These are phyloP conservation scores for Calophaca sinica DNA, from an alignment of 306 rosid species.

Conservation along the genomic window DNA sequence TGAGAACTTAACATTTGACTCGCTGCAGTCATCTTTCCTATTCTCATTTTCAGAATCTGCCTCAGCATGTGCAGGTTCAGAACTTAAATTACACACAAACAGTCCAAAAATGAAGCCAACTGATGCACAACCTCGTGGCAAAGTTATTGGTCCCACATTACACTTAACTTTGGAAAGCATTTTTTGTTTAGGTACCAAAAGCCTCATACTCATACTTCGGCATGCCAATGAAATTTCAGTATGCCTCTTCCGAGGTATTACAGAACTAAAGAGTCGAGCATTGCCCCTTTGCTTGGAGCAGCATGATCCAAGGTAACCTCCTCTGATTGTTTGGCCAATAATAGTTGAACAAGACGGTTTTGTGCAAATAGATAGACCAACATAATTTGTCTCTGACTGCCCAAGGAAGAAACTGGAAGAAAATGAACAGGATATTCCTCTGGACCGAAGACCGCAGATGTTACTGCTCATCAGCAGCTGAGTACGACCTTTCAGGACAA, in stretches of 20 bases:
- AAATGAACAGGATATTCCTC: conserved; percentile 54
- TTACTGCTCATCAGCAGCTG: conserved; percentile 71
- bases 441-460: conserved; percentile 58
- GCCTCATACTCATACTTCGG: conserved; percentile 64
- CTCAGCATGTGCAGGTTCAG: conserved; percentile 68
- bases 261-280: conserved; percentile 42
- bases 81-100: conserved; percentile 67
- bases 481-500: conserved; percentile 56
- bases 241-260: conserved; percentile 50
- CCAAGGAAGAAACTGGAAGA: conserved; percentile 51
- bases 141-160: conserved; percentile 56
- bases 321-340: conserved; percentile 57
- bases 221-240: conserved; percentile 62
- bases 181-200: conserved; percentile 62
- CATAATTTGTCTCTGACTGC: conserved; percentile 52
- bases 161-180: conserved; percentile 60
- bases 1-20: conserved; percentile 55
- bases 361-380: conserved; percentile 52
- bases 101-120: conserved; percentile 74
- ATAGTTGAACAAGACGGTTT: conserved; percentile 50
- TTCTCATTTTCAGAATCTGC: conserved; percentile 50
- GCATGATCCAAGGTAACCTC: conserved; percentile 62
- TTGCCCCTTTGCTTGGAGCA: conserved; percentile 60
- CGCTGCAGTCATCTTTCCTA: conserved; percentile 50
- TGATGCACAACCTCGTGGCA: conserved; percentile 70